These are phyloP conservation scores for Aspergillus ibericus DNA, from an alignment of 2,329 filamentous ascomycete genomes.

Conservation along the genomic window DNA sequence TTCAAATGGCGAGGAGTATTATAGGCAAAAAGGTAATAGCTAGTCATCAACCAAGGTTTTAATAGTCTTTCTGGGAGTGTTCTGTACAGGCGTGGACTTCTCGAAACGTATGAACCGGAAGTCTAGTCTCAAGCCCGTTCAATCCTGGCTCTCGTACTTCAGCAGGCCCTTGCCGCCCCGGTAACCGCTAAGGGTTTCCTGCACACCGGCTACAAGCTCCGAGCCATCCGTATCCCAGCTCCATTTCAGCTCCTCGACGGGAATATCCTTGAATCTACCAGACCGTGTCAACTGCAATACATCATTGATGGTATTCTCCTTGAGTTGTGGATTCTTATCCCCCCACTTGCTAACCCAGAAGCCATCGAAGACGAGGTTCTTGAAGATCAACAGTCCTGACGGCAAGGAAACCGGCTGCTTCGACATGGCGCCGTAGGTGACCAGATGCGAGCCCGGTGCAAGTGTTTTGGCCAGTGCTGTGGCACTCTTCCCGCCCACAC, in stretches of 20 bases:
- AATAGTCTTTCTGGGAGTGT: neutral
- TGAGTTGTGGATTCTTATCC: conserved; percentile 69
- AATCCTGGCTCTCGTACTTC: conserved; percentile 62
- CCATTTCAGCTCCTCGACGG: conserved; percentile 81
- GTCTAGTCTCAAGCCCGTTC: conserved; percentile 7
- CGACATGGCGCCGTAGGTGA: conserved; percentile 96
- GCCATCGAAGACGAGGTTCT: conserved; percentile 81
- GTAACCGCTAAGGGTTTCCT: conserved; percentile 80
- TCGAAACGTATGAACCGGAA: neutral
- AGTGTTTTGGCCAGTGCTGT: conserved; percentile 75
- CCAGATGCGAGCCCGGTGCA: conserved; percentile 67
- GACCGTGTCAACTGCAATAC: conserved; percentile 72
- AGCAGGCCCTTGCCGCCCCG: conserved; percentile 88
- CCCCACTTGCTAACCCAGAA: conserved; percentile 97
- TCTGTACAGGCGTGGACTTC: neutral
- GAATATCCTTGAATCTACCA: conserved; percentile 79
- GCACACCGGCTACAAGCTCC: conserved; percentile 70
- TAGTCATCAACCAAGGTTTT: neutral
- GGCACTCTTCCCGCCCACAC: conserved; percentile 85
- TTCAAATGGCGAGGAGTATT: too few relatives aligned
- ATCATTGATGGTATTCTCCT: conserved; percentile 79
- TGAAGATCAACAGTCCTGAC: conserved; percentile 87
- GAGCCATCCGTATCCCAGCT: conserved; percentile 73
- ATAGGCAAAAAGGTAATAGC: neutral
- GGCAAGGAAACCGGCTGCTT: conserved; percentile 80